phyloP scores from a whole-genome alignment of 495 filamentous ascomycete genomes.

The Saxophila tyrrhenica region DNA sequence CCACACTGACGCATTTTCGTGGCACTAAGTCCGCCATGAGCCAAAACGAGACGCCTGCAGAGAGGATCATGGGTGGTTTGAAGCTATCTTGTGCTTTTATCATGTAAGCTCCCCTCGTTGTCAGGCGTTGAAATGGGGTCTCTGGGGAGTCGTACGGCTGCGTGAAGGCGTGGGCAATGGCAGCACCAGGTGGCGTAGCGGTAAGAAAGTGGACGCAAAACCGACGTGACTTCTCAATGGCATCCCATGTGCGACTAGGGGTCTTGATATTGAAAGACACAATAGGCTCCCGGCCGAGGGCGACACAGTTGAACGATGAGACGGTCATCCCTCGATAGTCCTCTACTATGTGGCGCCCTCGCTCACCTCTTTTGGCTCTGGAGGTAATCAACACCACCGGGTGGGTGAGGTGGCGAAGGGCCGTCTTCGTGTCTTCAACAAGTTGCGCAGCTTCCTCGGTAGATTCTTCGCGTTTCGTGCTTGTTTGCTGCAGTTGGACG shows the following conservation, averaged over 20 bases:
- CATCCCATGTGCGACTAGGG: conserved; percentile 60
- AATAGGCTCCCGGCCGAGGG: conserved; percentile 51
- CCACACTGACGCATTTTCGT: conserved; percentile 32
- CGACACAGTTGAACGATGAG: conserved; percentile 71
- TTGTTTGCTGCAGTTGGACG: too few species aligned
- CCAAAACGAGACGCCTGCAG: conserved; percentile 33
- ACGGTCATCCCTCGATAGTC: conserved; percentile 55
- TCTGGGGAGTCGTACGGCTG: conserved; percentile 13
- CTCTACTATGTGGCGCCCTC: too few species aligned
- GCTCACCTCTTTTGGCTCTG: neutral
- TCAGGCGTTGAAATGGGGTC: conserved; percentile 4
- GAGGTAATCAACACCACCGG: conserved; percentile 62
- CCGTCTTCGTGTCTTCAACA: conserved; percentile 36
- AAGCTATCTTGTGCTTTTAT: neutral
- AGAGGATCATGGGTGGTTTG: conserved; percentile 10
- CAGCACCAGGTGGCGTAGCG: conserved; percentile 10
- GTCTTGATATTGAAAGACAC: conserved; percentile 69
- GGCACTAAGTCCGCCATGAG: conserved; percentile 30
- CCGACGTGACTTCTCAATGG: conserved; percentile 32
- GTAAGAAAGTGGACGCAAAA: conserved; percentile 27
- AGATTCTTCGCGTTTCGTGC: neutral
- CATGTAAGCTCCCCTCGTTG: neutral
- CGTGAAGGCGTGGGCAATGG: conserved; percentile 24
- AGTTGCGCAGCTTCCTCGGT: neutral
- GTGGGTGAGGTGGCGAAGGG: conserved; percentile 63